Base-by-base conservation (phyloP, 2,329 filamentous ascomycete species). In the Colletotrichum sp. region DNA sequence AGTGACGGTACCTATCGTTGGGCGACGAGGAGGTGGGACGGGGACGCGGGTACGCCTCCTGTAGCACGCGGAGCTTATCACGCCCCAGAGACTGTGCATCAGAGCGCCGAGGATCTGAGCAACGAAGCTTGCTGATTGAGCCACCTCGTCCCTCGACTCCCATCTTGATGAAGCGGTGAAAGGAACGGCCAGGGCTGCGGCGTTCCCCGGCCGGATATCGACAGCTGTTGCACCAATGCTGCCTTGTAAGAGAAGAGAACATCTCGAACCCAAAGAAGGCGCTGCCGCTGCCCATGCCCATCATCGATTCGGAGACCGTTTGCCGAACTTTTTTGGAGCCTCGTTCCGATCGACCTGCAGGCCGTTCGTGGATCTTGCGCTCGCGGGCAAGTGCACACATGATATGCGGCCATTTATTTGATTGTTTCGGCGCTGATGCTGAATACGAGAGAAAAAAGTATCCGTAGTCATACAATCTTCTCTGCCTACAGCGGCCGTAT, bases 1-100 rank as follows among this genome's bases (percentile, higher is more conserved):
- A 59, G 49, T 68, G 19, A 19, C 36, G 52, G 69, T 34, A 59
- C 39, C 69, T 67, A 15, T 65, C 62, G 65, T 44, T 63, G 69
- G 69, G 52, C 34, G n/a, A 39, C 49, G 15, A 52, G 69, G 70
- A 61, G 44, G 44, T 52, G 44, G 44, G 44, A 52, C 44, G 44
- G 70, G 61, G 61, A 75, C 75, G 75, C 67, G 71, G 71, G 61
- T 59, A 62, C n/a, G 61, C 55, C 73, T 71, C 71, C 71, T 75
- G 74, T 77, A 55, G 65, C 75, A 77, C 71, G 71, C 75, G 66
- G 71, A 77, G 66, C 72, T 77, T 64, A 75, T 77, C 67, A 77
- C 52, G 49, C 71, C 66, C 75, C 52, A 57, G 27, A 77, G 25
- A 57, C 34, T 34, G 34, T 70, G 72, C 62, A 67, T 75, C 75